Evolutionary conservation across 1,284 basidiomycete species (phyloP).

Genomic region (Naganishia sp.): DNA sequence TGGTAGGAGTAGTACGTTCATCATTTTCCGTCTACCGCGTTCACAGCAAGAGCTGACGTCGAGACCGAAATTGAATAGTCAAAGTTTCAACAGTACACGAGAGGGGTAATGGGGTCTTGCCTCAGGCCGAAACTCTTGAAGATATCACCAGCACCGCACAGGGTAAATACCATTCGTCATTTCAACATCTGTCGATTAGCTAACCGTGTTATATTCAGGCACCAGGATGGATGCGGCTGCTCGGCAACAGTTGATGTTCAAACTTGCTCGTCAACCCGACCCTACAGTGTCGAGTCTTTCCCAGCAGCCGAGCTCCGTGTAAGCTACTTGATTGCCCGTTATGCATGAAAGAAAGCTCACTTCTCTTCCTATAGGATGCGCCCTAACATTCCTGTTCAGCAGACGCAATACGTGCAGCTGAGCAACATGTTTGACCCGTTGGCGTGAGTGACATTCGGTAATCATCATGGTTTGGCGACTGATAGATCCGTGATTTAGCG

Average conservation of each 20-base stretch:
- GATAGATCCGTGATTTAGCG: conserved; percentile 54
- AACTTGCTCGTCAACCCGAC: conserved; percentile 88
- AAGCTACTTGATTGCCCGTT: background rate
- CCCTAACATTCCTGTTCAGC: conserved; percentile 46
- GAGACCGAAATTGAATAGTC: conserved; percentile 58
- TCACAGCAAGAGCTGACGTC: background rate
- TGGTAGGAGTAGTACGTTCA: conserved; percentile 72
- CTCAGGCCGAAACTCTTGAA: conserved; percentile 40
- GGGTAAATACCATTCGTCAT: background rate
- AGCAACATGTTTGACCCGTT: conserved; percentile 85
- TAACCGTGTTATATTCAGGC: conserved; percentile 54
- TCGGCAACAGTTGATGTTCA: conserved; percentile 97
- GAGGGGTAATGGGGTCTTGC: conserved; percentile 65
- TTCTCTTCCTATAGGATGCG: conserved; percentile 57
- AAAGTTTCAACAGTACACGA: conserved; percentile 89
- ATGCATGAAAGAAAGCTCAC: background rate
- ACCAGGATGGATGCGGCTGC: conserved; percentile 86
- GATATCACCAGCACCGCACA: conserved; percentile 33
- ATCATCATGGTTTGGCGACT: background rate
- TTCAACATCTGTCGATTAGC: background rate
- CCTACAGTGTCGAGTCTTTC: conserved; percentile 50
- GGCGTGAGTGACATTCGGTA: conserved; percentile 3
- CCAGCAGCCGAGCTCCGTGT: conserved; percentile 32
- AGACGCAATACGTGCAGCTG: conserved; percentile 76
- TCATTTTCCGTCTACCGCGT: background rate